These are phyloP conservation scores for Crotalaria pallida DNA, from an alignment of 306 rosid species.

Conservation along the genomic window DNA sequence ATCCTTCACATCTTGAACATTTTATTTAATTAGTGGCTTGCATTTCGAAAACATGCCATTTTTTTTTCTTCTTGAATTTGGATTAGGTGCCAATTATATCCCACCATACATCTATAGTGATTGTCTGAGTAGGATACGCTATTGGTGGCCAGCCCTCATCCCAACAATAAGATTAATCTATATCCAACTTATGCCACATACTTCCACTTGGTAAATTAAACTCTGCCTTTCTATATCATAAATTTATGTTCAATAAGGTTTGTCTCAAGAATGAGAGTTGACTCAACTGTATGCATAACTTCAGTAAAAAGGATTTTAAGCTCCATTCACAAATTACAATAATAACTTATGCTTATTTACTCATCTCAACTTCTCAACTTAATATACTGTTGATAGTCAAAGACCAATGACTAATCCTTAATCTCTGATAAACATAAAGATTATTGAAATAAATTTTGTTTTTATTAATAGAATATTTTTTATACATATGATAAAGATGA, in stretches of 20 bases:
- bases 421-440: too few relatives aligned
- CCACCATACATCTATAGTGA: background rate
- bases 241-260: background rate
- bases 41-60: background rate
- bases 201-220: constrained; percentile 17
- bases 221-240: background rate
- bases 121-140: constrained; percentile 9
- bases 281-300: too few relatives aligned
- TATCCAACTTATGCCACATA: constrained; percentile 11
- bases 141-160: constrained; percentile 30
- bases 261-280: background rate
- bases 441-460: too few relatives aligned
- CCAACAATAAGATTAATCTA: background rate
- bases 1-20: background rate
- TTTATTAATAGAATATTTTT: too few relatives aligned
- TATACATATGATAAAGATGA: too few relatives aligned
- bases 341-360: too few relatives aligned
- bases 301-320: too few relatives aligned
- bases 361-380: too few relatives aligned
- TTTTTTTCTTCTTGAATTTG: background rate
- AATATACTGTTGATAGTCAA: too few relatives aligned
- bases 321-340: too few relatives aligned
- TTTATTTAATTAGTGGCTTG: background rate
- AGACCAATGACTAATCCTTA: too few relatives aligned
- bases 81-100: constrained; percentile 11